These are phyloP conservation scores for Fraxinus baroniana DNA, from an alignment of 305 asterid species.

Conservation along the genomic window DNA sequence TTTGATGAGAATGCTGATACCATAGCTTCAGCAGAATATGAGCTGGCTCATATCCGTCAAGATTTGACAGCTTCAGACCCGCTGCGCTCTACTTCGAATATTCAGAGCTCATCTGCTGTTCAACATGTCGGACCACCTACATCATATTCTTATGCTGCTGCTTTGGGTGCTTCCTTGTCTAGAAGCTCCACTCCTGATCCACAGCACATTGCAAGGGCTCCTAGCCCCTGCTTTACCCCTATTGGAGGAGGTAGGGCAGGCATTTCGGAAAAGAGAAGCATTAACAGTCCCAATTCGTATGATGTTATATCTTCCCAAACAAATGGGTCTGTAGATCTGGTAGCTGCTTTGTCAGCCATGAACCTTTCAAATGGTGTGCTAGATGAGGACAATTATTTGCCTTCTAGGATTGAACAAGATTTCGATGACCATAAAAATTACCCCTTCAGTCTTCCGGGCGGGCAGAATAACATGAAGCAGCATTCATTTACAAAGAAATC, in stretches of 20 bases:
- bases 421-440: conserved; percentile 56
- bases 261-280: conserved; percentile 61
- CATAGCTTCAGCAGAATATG: conserved; percentile 65
- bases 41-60: conserved; percentile 61
- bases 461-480: conserved; percentile 58
- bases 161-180: conserved; percentile 80
- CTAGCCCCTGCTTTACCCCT: conserved; percentile 91
- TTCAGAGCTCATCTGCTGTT: conserved; percentile 50
- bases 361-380: conserved; percentile 69
- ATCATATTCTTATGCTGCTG: conserved; percentile 94
- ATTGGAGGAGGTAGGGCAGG: conserved; percentile 74
- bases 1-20: conserved; percentile 58
- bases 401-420: conserved; percentile 50
- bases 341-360: conserved; percentile 76
- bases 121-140: conserved; percentile 59
- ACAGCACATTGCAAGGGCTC: conserved; percentile 75
- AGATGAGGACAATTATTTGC: conserved; percentile 48
- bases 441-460: conserved; percentile 57
- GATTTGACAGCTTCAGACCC: conserved; percentile 55
- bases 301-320: conserved; percentile 51
- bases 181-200: conserved; percentile 98
- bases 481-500: conserved; percentile 52
- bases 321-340: conserved; percentile 66
- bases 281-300: conserved; percentile 62
- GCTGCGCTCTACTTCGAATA: conserved; percentile 38